Evolutionary conservation across 345 rosid species (phyloP), one percentile per base, ranked within the genome.

Genomic region (Triadica sebifera): DNA sequence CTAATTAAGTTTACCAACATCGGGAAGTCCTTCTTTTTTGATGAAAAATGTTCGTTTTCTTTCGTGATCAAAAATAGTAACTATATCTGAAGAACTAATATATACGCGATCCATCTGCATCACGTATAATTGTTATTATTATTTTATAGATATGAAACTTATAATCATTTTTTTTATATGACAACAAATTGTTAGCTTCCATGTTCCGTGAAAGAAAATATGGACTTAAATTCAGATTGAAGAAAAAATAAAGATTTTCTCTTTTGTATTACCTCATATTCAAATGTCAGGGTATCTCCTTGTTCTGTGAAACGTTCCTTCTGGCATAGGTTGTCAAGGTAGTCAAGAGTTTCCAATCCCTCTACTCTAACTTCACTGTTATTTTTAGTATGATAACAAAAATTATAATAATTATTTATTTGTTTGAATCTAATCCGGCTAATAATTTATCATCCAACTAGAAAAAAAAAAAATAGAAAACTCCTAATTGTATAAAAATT

Each of bases 271-370:
- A 94, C 99, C 99, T 94, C 98, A 1, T 93, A 86, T 84, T 92
- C 98, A 72, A 94, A 92, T 72, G 98, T 91, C 39, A 91, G 58
- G 1, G 98, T 86, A 13, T 92, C 89, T 65, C 97, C 97, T 85
- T 92, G 97, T 82, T 94, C 98, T 0, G 97, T 94, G 81, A 94
- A 89, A 49, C 97, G 95, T 75, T 92, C 87, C 66, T 76, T 89
- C 43, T 85, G 87, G 72, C 83, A 43, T 10, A 94, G 82, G 81
- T 91, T 92, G 82, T 94, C 98, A 1, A 94, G 90, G 81, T 89
- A 94, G 74, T 94, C 99, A 57, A 92, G 88, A 43, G 99, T 94
- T 85, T 94, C 99, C 82, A 94, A 73, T 64, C 99, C 97, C 81
- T 94, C 98, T 24, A 94, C 83, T 65, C 99, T 86, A 80, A 94